Evolutionary conservation across 805 yeast species (phyloP).

Genomic region (Kodamaea restingae): DNA sequence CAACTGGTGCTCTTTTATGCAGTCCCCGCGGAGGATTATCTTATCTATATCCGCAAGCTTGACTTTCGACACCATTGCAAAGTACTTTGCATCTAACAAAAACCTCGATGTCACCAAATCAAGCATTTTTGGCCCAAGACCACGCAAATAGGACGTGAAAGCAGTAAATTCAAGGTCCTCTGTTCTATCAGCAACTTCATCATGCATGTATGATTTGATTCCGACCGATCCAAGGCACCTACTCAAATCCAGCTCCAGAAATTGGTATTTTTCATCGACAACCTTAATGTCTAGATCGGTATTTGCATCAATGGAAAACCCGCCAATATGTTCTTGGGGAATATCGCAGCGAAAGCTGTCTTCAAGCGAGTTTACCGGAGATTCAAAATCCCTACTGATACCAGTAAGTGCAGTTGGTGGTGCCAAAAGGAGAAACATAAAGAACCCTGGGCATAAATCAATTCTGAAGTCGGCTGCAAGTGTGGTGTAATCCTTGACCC

Average conservation of each 20-base stretch:
- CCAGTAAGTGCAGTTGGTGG: conserved; percentile 17
- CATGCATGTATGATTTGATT: conserved; percentile 11
- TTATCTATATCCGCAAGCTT: conserved; percentile 8
- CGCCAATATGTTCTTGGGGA: conserved; percentile 18
- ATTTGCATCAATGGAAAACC: conserved; percentile 3
- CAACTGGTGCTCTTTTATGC: conserved; percentile 48
- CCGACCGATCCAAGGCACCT: conserved; percentile 28
- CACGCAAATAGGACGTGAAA: conserved; percentile 47
- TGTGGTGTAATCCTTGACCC: conserved; percentile 30
- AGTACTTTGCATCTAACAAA: conserved; percentile 12
- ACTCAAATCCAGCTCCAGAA: conserved; percentile 15
- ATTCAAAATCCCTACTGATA: conserved; percentile 23
- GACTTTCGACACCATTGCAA: conserved; percentile 5
- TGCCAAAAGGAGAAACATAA: conserved; percentile 26
- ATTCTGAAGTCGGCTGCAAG: conserved; percentile 27
- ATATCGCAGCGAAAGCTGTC: conserved; percentile 24
- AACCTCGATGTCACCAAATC: conserved; percentile 19
- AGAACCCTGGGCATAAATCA: conserved; percentile 12
- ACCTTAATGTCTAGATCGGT: conserved; percentile 15
- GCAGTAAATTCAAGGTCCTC: conserved; percentile 43
- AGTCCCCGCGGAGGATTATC: conserved; percentile 34
- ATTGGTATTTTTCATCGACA: conserved; percentile 15
- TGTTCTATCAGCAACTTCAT: background rate
- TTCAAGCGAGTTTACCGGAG: conserved; percentile 17
- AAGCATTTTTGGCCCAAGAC: conserved; percentile 29